phyloP scores from a whole-genome alignment of 345 rosid species.

The Melaleuca alternifolia region DNA sequence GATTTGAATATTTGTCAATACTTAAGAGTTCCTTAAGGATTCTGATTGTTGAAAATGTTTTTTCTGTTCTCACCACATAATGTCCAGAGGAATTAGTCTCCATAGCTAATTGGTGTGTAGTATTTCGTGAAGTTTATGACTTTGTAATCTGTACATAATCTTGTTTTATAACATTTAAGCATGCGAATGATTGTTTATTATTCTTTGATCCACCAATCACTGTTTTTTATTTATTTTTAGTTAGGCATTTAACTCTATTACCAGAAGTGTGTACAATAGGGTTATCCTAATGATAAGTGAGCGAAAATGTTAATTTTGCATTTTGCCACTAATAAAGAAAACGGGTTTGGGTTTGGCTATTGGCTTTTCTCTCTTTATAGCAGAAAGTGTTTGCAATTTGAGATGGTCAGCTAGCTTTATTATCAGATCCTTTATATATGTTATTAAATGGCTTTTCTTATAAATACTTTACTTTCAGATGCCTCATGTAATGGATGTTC shows the following conservation, averaged over 20 bases:
- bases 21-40: not conserved
- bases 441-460: not conserved
- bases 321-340: not conserved
- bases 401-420: not conserved
- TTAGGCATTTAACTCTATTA: too few species aligned
- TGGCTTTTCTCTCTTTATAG: not conserved
- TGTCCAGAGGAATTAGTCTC: not conserved
- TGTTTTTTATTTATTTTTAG: not conserved
- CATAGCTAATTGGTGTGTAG: not conserved
- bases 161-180: not conserved
- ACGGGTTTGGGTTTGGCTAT: not conserved
- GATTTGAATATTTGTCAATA: not conserved
- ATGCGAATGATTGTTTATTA: not conserved
- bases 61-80: not conserved
- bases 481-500: slow-evolving; percentile 69
- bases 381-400: not conserved
- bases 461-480: slow-evolving; percentile 23
- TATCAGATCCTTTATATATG: not conserved
- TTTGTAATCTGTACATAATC: not conserved
- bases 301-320: not conserved
- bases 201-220: not conserved
- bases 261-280: too few species aligned
- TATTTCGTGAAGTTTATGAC: not conserved
- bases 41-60: not conserved
- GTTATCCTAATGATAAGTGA: too few species aligned